phyloP scores from a whole-genome alignment of 2,329 filamentous ascomycete genomes.

The Fusarium pininemorale region DNA sequence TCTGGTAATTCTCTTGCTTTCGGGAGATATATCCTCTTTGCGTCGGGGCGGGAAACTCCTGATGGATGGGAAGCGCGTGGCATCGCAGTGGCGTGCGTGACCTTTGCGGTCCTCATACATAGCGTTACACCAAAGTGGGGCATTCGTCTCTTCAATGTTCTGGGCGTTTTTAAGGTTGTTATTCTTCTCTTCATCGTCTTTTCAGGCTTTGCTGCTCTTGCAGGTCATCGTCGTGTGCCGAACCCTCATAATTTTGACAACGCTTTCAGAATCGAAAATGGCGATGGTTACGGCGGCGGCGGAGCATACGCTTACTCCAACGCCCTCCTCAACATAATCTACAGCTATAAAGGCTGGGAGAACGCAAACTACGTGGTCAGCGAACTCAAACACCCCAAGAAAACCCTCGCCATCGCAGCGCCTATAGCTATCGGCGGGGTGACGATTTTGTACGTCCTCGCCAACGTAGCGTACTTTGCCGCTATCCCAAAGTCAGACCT shows the following conservation, averaged over 20 bases:
- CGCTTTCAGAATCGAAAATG: conserved; percentile 58
- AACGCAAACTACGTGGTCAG: conserved; percentile 70
- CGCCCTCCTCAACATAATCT: conserved; percentile 66
- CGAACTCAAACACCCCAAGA: conserved; percentile 64
- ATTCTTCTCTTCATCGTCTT: conserved; percentile 69
- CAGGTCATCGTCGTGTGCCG: conserved; percentile 57
- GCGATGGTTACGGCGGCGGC: conserved; percentile 57
- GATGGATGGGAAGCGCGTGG: conserved; percentile 67
- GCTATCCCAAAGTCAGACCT: conserved; percentile 68
- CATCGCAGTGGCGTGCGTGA: conserved; percentile 63
- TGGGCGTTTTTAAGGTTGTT: conserved; percentile 69
- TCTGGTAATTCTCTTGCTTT: conserved; percentile 68
- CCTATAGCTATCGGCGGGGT: conserved; percentile 67
- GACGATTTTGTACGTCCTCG: conserved; percentile 69
- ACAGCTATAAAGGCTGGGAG: conserved; percentile 72
- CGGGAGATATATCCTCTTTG: conserved; percentile 65
- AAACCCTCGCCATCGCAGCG: conserved; percentile 64
- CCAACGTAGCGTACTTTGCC: conserved; percentile 73
- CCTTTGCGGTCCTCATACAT: conserved; percentile 64
- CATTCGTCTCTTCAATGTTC: conserved; percentile 65
- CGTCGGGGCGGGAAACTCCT: conserved; percentile 56
- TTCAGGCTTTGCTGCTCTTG: conserved; percentile 66
- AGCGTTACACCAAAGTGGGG: conserved; percentile 64
- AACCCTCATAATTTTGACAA: conserved; percentile 67
- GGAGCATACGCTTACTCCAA: conserved; percentile 64